Evolutionary conservation across 2,329 filamentous ascomycete species (phyloP), one percentile per base, ranked within the genome.

Genomic region (Hawksworthiomyces lignivorus): DNA sequence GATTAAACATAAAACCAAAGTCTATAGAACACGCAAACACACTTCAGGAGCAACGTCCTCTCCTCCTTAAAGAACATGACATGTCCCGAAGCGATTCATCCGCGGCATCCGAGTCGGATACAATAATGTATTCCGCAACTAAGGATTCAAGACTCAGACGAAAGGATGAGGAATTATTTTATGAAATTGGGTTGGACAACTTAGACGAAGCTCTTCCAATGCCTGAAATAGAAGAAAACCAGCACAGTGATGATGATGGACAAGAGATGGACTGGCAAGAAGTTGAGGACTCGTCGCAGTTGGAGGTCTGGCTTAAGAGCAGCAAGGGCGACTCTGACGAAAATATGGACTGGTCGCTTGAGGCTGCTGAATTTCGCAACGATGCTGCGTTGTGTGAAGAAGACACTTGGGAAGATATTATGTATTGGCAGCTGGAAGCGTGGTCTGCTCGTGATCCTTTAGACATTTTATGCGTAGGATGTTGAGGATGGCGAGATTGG

Each of bases 391-490:
- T n/a, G n/a, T n/a, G n/a, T n/a, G n/a, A n/a, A n/a, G n/a, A n/a
- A n/a, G n/a, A n/a, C n/a, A n/a, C n/a, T 24, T 48, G 46, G 46
- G 15, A 40, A 11, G 43, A 47, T 2, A 22, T 49, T 4, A 20
- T 24, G 1, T 22, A 39, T 11, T 32, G 35, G 24, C 43, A 49
- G 36, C 24, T 49, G 21, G 45, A 49, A 4, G 31, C 18, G 6
- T 43, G 39, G 36, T 24, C 22, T 4, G 20, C 12, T 8, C 14
- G 14, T n/a, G n/a, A n/a, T n/a, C n/a, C n/a, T n/a, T n/a, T n/a
- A n/a, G n/a, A n/a, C n/a, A n/a, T n/a, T n/a, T n/a, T n/a, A n/a
- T n/a, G n/a, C n/a, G n/a, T n/a, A 7, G 21, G 19, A 21, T 22
- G 27, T 36, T 32, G 10, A n/a, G 11, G 28, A 26, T 10, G 42